These are phyloP conservation scores for Candida tropicalis DNA, from an alignment of 1,139 yeast species.

Conservation along the genomic window DNA sequence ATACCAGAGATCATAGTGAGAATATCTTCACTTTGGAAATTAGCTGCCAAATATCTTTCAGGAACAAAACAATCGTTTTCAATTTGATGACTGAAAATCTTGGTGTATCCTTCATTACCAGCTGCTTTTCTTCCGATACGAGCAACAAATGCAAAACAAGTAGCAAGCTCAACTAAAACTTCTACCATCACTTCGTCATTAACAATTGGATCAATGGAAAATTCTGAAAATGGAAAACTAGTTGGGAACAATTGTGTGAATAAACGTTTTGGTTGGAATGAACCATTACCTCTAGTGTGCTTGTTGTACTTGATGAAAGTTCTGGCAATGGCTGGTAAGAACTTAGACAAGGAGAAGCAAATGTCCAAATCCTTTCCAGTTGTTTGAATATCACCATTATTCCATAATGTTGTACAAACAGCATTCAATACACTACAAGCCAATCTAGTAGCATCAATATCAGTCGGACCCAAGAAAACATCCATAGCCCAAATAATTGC, in stretches of 20 bases:
- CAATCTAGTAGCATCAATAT: conserved; percentile 61
- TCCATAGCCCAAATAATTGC: conserved; percentile 68
- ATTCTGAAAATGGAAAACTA: conserved; percentile 62
- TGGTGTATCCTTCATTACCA: conserved; percentile 45
- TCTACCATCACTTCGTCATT: conserved; percentile 75
- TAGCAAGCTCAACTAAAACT: conserved; percentile 67
- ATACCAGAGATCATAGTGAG: conserved; percentile 55
- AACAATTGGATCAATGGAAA: conserved; percentile 75
- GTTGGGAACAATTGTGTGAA: conserved; percentile 72
- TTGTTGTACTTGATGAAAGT: conserved; percentile 57
- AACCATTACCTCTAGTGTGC: conserved; percentile 52
- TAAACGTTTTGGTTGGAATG: conserved; percentile 61
- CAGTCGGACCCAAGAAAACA: conserved; percentile 54
- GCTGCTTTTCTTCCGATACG: conserved; percentile 51
- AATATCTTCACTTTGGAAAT: conserved; percentile 46
- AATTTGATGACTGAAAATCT: conserved; percentile 29
- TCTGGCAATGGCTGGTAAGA: conserved; percentile 54
- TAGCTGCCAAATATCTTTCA: conserved; percentile 33
- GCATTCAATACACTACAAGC: conserved; percentile 61
- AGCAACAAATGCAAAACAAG: conserved; percentile 60
- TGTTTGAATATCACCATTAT: conserved; percentile 23
- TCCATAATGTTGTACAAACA: conserved; percentile 46
- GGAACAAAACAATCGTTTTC: conserved; percentile 38
- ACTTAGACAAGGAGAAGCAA: conserved; percentile 51
- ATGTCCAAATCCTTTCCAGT: conserved; percentile 27